These are phyloP conservation scores for Meira nashicola DNA, from an alignment of 1,284 basidiomycete species.

Conservation along the genomic window DNA sequence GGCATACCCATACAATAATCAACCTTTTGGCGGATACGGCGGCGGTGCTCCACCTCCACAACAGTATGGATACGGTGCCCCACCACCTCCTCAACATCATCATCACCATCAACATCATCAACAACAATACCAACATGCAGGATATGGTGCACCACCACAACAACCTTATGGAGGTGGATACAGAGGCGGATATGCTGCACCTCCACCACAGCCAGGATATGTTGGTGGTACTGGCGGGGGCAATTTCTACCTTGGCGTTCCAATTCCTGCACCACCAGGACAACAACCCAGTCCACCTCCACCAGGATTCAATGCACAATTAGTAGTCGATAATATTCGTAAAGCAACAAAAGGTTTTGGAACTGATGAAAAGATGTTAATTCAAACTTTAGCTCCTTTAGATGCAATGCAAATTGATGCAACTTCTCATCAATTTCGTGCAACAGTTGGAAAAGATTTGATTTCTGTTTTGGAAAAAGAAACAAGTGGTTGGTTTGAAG, in stretches of 20 bases:
- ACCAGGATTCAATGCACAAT: constrained; percentile 33
- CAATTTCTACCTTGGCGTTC: constrained; percentile 35
- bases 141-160: constrained; percentile 7
- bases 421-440: constrained; percentile 40
- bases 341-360: constrained; percentile 52
- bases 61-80: constrained; percentile 28
- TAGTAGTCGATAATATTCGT: constrained; percentile 41
- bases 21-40: constrained; percentile 9
- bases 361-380: constrained; percentile 40
- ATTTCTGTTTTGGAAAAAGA: constrained; percentile 46
- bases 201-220: constrained; percentile 15
- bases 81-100: constrained; percentile 19
- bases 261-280: constrained; percentile 42
- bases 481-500: constrained; percentile 47
- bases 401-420: constrained; percentile 45
- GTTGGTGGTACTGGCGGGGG: constrained; percentile 2
- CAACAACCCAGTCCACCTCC: constrained; percentile 32
- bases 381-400: constrained; percentile 36
- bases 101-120: constrained; percentile 1
- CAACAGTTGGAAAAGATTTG: constrained; percentile 45
- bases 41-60: constrained; percentile 23
- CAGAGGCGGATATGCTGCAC: neutral
- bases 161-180: constrained; percentile 10
- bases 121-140: constrained; percentile 1
- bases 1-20: too few relatives aligned